These are phyloP conservation scores for Phytophthora capsici DNA, from an alignment of 352 stramenopile genomes.

Conservation along the genomic window DNA sequence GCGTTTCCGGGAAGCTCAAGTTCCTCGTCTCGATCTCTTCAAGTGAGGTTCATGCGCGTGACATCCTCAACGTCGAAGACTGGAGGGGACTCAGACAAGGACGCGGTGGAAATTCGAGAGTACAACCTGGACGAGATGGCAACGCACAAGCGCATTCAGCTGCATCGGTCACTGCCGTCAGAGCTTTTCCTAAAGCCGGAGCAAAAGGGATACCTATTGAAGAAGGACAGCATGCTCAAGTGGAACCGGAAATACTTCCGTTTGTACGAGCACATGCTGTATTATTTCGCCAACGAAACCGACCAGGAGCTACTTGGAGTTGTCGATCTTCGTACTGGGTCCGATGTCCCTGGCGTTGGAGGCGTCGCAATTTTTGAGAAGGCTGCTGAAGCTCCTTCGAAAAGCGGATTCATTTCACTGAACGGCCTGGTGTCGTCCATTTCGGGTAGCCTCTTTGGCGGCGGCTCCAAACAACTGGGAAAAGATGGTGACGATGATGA, in stretches of 20 bases:
- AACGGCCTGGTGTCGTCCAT: constrained; percentile 87
- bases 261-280: constrained; percentile 88
- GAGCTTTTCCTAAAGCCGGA: constrained; percentile 82
- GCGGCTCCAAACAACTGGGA: constrained; percentile 54
- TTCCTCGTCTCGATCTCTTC: constrained; percentile 68
- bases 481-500: constrained; percentile 52
- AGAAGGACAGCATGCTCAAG: constrained; percentile 91
- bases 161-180: constrained; percentile 83
- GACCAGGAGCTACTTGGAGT: constrained; percentile 87
- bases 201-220: constrained; percentile 81
- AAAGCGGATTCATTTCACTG: constrained; percentile 76
- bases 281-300: constrained; percentile 88
- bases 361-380: constrained; percentile 89
- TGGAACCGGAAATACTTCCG: constrained; percentile 92
- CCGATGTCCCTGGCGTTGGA: constrained; percentile 71
- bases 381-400: constrained; percentile 51
- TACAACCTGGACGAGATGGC: constrained; percentile 91
- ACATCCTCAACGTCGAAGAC: constrained; percentile 70
- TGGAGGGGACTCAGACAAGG: constrained; percentile 68
- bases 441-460: constrained; percentile 77
- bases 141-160: constrained; percentile 77
- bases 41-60: constrained; percentile 90
- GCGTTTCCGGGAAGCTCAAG: constrained; percentile 63
- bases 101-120: constrained; percentile 85
- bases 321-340: constrained; percentile 77